Percentiles rank a stretch among this genome's conserved stretches.
These are phyloP conservation scores for Magnaporthiopsis rhizophila DNA, from an alignment of 2,329 filamentous ascomycete species.

Conservation along the genomic window DNA sequence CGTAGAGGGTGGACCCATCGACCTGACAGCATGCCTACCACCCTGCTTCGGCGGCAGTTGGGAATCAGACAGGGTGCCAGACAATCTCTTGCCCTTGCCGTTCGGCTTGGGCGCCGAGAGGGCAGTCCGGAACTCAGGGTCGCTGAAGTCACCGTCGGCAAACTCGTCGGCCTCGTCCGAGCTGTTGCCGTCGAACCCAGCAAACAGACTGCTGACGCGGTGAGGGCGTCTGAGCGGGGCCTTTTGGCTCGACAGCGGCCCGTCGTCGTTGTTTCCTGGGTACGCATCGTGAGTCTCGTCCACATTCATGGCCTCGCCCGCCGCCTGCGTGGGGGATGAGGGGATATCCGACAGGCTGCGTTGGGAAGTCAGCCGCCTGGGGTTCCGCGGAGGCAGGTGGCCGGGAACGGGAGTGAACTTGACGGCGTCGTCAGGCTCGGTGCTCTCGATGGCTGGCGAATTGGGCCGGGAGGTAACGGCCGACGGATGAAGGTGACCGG, in stretches of 20 bases:
- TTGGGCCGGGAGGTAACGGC: slow-evolving; percentile 56
- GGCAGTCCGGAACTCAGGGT: slow-evolving; percentile 59
- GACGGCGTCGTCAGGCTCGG: slow-evolving; percentile 22
- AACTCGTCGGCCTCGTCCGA: slow-evolving; percentile 60
- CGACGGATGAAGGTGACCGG: slow-evolving; percentile 71
- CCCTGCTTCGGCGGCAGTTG: not conserved
- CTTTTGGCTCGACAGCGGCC: slow-evolving; percentile 54
- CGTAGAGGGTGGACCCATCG: not conserved
- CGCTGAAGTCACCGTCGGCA: slow-evolving; percentile 51
- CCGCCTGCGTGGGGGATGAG: slow-evolving; percentile 37
- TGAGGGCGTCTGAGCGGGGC: slow-evolving; percentile 60
- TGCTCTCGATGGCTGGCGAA: slow-evolving; percentile 38
- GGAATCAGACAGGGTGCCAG: no score
- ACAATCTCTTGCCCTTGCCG: not conserved
- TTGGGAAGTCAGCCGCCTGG: slow-evolving; percentile 42
- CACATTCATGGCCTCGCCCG: slow-evolving; percentile 10
- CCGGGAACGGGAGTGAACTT: slow-evolving; percentile 44
- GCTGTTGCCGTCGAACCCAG: slow-evolving; percentile 68
- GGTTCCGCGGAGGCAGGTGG: slow-evolving; percentile 51
- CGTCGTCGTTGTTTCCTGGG: slow-evolving; percentile 74
- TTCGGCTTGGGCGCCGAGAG: slow-evolving; percentile 54
- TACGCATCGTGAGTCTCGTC: slow-evolving; percentile 55
- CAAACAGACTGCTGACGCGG: slow-evolving; percentile 77
- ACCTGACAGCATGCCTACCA: not conserved
- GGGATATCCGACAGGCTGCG: slow-evolving; percentile 39